Conservation (phyloP, 148 eudicot species). For the Camellia granthamiana region DNA sequence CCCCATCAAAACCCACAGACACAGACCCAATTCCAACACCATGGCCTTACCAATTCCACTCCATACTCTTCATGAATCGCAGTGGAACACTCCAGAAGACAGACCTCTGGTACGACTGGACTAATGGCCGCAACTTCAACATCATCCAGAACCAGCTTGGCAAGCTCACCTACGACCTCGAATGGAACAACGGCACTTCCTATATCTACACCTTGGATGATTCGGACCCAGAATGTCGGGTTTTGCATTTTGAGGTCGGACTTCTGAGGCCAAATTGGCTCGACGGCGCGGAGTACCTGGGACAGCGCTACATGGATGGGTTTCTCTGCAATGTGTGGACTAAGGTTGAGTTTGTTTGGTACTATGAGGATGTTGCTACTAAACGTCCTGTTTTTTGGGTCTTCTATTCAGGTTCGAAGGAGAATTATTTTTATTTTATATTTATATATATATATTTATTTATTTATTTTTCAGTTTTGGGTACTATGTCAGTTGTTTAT, state of each 20-base stretch:
- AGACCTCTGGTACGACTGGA: constrained; percentile 34
- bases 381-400: constrained; percentile 16
- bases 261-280: constrained; percentile 22
- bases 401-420: constrained; percentile 13
- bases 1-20: background rate
- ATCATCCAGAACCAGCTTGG: constrained; percentile 15
- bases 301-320: constrained; percentile 14
- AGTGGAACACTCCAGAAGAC: constrained; percentile 15
- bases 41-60: constrained; percentile 35
- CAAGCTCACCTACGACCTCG: constrained; percentile 14
- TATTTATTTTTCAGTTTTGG: too few species aligned
- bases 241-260: background rate
- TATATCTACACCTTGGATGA: constrained; percentile 4
- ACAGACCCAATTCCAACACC: constrained; percentile 21
- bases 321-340: constrained; percentile 21
- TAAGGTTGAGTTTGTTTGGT: constrained; percentile 18
- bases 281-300: constrained; percentile 17
- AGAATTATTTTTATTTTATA: too few species aligned
- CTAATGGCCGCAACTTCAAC: constrained; percentile 26
- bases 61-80: constrained; percentile 30
- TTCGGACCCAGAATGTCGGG: constrained; percentile 5
- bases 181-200: constrained; percentile 13
- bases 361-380: constrained; percentile 19
- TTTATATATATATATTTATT: too few species aligned
- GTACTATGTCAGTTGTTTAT: too few species aligned